Evolutionary conservation across 441 rosid genomes (phyloP), one percentile per base, ranked within the genome.

Genomic region (Aquilaria agallochum): DNA sequence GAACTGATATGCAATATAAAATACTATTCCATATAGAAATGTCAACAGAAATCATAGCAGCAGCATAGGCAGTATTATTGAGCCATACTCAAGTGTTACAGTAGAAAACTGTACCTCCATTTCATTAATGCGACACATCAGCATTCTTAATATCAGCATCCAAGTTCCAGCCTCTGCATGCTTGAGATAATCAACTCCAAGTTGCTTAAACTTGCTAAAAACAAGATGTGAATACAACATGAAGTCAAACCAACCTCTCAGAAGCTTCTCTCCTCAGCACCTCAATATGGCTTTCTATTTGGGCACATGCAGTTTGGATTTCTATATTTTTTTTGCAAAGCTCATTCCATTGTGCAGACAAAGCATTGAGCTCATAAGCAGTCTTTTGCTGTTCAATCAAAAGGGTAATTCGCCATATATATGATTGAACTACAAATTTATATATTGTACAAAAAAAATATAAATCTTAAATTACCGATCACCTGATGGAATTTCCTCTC

Each of bases 401-500:
- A 50, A 44, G 50, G 69, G 64, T 20, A 12, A 54, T 57, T 36
- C 42, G 7, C 42, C 42, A 36, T 36, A 4, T 36, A 7, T 36
- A 36, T 5, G 42, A 36, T 36, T 36, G 42, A 36, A 36, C 5
- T 36, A 36, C 42, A 36, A 36, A 36, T 36, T 5, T 1, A 36
- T 5, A 36, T 36, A 7, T 36, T 36, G 42, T 36, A 4, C 42
- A 36, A 36, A 36, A 36, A 36, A 36, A 2, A 36, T 7, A 36
- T 7, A 36, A 42, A 32, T 49, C 32, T 13, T 40, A 20, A 60
- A 54, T 59, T 67, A 15, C 63, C 52, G 65, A 66, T 76, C 53
- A 90, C 98, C 97, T 94, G 98, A 74, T 94, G 97, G 72, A 78
- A 87, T 68, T 90, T 94, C 71, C 98, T 87, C 74, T 88, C 97